phyloP scores from a whole-genome alignment of 352 stramenopile genomes.

The Aphanomyces cochlioides region DNA sequence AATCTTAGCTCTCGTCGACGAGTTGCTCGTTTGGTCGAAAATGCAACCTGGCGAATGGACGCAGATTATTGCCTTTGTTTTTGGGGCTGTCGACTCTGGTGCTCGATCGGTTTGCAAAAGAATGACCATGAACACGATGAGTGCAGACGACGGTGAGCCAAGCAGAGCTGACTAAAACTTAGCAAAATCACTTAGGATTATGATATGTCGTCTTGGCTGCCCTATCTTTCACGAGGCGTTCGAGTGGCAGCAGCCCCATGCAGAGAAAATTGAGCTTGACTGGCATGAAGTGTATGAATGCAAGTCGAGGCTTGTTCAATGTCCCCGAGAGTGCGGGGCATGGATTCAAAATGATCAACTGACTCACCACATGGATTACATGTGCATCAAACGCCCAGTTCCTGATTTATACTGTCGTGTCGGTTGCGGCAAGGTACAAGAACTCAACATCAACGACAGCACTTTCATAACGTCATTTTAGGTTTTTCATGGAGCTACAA shows the following conservation, averaged over 20 bases:
- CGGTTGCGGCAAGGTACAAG: constrained; percentile 47
- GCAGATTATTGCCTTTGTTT: constrained; percentile 42
- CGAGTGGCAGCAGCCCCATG: constrained; percentile 37
- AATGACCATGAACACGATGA: constrained; percentile 53
- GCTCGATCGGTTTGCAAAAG: constrained; percentile 43
- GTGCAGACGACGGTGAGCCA: constrained; percentile 42
- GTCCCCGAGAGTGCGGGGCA: constrained; percentile 61
- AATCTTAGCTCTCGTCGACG: constrained; percentile 47
- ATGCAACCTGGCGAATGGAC: constrained; percentile 41
- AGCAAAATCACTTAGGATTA: constrained; percentile 29
- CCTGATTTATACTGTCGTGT: constrained; percentile 56
- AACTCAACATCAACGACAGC: background rate
- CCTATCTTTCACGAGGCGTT: constrained; percentile 44
- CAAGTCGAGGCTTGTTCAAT: constrained; percentile 49
- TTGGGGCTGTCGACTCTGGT: constrained; percentile 61
- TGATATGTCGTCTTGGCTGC: constrained; percentile 68
- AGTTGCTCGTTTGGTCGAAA: constrained; percentile 52
- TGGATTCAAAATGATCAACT: constrained; percentile 53
- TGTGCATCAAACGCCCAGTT: constrained; percentile 58
- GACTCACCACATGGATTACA: constrained; percentile 48
- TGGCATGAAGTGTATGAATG: constrained; percentile 56
- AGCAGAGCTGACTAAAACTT: background rate
- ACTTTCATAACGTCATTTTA: constrained; percentile 1
- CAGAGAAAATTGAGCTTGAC: constrained; percentile 38
- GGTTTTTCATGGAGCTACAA: constrained; percentile 39